A percentile compares a stretch with the other conserved stretches of the same genome.
Evolutionary conservation across 2,329 filamentous ascomycete species (phyloP).

Genomic region (Epichloe sylvatica): DNA sequence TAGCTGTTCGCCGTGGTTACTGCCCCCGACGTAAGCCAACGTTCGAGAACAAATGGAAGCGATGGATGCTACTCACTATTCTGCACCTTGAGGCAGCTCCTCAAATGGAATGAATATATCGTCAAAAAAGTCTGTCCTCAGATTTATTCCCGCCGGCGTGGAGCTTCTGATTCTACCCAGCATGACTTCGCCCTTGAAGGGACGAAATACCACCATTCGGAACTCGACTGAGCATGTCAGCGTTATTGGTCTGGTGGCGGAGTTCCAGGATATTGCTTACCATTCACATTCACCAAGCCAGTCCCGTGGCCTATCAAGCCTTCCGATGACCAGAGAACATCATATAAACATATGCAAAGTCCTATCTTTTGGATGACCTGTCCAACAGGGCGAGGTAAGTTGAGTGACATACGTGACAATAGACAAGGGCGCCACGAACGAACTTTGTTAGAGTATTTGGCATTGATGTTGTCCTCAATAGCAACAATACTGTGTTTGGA

Average conservation of each 20-base stretch:
- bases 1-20: conserved; percentile 59
- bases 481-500: conserved; percentile 67
- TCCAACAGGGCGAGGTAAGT: conserved; percentile 2
- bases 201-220: conserved; percentile 81
- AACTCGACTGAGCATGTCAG: conserved; percentile 57
- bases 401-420: neutral
- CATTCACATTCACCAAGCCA: conserved; percentile 87
- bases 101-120: conserved; percentile 71
- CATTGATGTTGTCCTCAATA: conserved; percentile 92
- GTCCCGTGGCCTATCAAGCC: conserved; percentile 87
- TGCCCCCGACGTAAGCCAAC: conserved; percentile 18
- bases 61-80: conserved; percentile 48
- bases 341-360: conserved; percentile 85
- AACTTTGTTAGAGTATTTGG: conserved; percentile 90
- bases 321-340: conserved; percentile 78
- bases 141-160: conserved; percentile 56
- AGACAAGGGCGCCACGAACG: neutral
- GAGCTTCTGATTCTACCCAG: conserved; percentile 69
- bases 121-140: conserved; percentile 85
- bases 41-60: neutral
- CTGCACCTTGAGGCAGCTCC: conserved; percentile 59
- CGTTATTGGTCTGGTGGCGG: neutral
- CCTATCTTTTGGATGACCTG: conserved; percentile 86
- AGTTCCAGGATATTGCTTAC: conserved; percentile 28
- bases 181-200: conserved; percentile 89